Evolutionary conservation across 2,329 filamentous ascomycete species (phyloP), one percentile per base, ranked within the genome.

Genomic region (Elsinoe perseae): DNA sequence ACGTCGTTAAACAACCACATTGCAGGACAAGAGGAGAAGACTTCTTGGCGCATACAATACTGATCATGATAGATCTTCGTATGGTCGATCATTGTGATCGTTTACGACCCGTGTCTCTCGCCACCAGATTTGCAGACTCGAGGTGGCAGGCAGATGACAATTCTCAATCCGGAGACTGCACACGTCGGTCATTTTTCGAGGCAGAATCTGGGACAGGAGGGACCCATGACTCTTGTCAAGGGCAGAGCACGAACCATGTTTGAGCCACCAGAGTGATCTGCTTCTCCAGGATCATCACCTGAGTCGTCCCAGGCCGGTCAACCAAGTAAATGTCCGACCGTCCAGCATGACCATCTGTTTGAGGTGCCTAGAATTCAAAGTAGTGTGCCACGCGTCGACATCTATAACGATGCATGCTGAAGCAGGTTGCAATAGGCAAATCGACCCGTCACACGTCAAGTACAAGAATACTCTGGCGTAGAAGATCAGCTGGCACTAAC

Each of bases 211-310:
- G 43, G 43, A 48, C 43, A 48, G 23, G 27, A 30, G 27, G 10
- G 16, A 32, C 25, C 28, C 48, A 52, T 52, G 28, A 52, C 48
- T 52, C 48, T 52, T 38, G 28, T 36, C 28, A 21, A 12, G 4
- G 30, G 20, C 48, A 52, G 21, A 52, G 48, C 48, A 52, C 48
- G 28, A 32, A 52, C 25, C 48, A 52, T 32, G 48, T 52, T 52
- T 52, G 48, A 52, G 48, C 48, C 48, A 52, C 48, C 48, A 38
- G 38, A 52, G 10, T 36, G 28, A 25, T 32, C 28, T 36, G 20
- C 48, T 38, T 52, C 48, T 52, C 48, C 48, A 52, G 23, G 18
- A 52, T 27, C 48, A 52, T 16, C 23, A 30, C 48, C 20, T 20
- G 14, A 23, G 30, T 52, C 10, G 28, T 36, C 14, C n/a, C 18